Evolutionary conservation across 441 rosid species (phyloP), one percentile per base, ranked within the genome.

Genomic region (Mallotus repandus): DNA sequence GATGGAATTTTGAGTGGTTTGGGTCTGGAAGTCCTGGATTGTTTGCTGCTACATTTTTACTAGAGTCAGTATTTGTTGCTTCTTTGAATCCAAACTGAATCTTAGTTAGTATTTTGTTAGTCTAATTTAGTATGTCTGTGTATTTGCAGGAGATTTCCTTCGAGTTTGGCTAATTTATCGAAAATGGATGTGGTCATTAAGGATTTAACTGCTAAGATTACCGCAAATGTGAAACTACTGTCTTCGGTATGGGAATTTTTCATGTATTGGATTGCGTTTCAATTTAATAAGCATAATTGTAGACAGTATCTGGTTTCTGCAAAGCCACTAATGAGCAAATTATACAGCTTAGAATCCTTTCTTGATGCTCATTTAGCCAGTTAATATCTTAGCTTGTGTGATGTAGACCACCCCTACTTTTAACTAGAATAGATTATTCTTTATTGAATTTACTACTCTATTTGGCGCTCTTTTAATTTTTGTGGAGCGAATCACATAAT

Each of bases 1-100:
- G 84, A 22, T 94, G 99, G 99, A 89, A 86, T 74, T 91, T 94
- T 35, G 93, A 92, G 83, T 94, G 98, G 98, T 91, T 94, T 82
- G 98, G 94, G 0, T 81, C 88, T 55, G 91, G 96, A 74, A 89
- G 84, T 76, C 89, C 89, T 15, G 96, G 92, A 67, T 79, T 91
- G n/a, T 85, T 80, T 74, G 88, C 92, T 83, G 93, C 93, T 68
- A 87, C 73, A 69, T 74, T 91, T 74, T 76, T 89, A 52, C 88
- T 89, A 0, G 90, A 88, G 98, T 94, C 41, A 86, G 89, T 85
- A 9, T 66, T 19, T 4, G 5, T 38, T 55, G 41, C 7, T 38
- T 38, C 0, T 55, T 13, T 69, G 14, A 38, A 9, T 74, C 35
- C 29, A 63, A 7, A 45, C 9, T 45, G 9, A 45, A 45, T 9